Conservation (phyloP, 1,284 basidiomycete species). For the Pascua sp. region DNA sequence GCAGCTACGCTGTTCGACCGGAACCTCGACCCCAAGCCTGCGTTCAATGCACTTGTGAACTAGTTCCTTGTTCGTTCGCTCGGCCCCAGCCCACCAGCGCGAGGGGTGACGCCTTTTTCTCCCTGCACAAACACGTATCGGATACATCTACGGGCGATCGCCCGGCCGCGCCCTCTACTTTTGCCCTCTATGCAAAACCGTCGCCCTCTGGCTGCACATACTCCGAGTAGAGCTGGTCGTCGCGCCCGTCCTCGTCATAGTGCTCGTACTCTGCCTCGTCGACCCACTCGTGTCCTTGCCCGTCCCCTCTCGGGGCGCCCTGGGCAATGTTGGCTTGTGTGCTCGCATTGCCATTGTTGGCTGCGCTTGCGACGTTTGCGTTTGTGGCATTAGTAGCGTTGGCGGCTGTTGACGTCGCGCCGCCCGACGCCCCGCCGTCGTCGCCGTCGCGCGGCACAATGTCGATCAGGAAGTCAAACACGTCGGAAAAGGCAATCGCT, state of each 20-base stretch:
- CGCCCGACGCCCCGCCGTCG: slow-evolving; percentile 9
- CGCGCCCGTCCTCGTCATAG: slow-evolving; percentile 9
- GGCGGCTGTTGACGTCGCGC: background rate
- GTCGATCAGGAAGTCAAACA: slow-evolving; percentile 74
- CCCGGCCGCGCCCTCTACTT: no score
- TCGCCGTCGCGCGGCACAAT: slow-evolving; percentile 79
- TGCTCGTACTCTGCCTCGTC: slow-evolving; percentile 4
- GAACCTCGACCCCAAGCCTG: no score
- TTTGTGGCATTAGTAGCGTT: slow-evolving; percentile 1
- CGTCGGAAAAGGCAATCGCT: slow-evolving; percentile 82
- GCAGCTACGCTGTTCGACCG: no score
- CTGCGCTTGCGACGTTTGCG: background rate
- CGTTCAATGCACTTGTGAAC: no score
- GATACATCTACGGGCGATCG: background rate
- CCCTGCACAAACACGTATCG: background rate
- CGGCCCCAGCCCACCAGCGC: no score
- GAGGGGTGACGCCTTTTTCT: no score
- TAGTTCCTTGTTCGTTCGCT: no score
- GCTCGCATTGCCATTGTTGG: background rate
- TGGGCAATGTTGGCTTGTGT: background rate
- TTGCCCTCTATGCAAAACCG: slow-evolving; percentile 10
- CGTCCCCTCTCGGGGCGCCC: background rate
- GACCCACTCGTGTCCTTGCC: background rate
- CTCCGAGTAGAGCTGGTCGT: slow-evolving; percentile 19
- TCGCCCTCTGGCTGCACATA: slow-evolving; percentile 20